Evolutionary conservation across 208 protist genomes (phyloP), one percentile per base, ranked within the genome.

Genomic region (Crithidia thermophila): DNA sequence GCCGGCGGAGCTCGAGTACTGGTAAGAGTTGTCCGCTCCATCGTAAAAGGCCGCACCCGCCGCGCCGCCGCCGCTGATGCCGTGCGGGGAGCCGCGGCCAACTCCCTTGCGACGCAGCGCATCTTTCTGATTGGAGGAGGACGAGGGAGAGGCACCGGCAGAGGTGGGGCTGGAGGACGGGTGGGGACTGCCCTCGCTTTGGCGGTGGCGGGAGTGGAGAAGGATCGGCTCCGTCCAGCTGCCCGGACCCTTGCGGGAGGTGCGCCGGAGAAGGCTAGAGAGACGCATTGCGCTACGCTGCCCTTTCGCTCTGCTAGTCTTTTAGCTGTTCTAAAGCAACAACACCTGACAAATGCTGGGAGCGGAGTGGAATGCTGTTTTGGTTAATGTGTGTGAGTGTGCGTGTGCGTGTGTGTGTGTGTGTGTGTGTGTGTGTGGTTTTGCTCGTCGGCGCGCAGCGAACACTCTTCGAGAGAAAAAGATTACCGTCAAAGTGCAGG

Each of bases 201-300:
- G 4, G n/a, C 58, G 58, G 58, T 64, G 58, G 28, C 58, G 58
- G 16, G 58, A 64, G 58, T 64, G 58, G 30, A 53, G 45, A 10
- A 79, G 64, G 18, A 34, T 59, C 18, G 85, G 75, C 58, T 80
- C 63, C 21, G 78, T 76, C 83, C 87, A 90, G 39, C 83, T 72
- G 4, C 87, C 81, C 1, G 82, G 77, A 3, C 87, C 81, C 30
- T 79, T 81, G 51, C 87, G 87, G 7, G 82, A 88, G 11, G 83
- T 90, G 49, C 87, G 82, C 36, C 59, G 61, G 9, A 63, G 62
- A 28, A 77, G 62, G 2, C 13, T 8, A 13, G 74, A 50, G 11
- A 28, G 2, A 8, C 68, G 73, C 62, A 76, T 77, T 5, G 30
- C 8, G 37, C 9, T 34, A n/a, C n/a, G n/a, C n/a, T n/a, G n/a